Evolutionary conservation across 2,329 filamentous ascomycete genomes (phyloP).

Genomic region (Phaeosphaeria sp.): DNA sequence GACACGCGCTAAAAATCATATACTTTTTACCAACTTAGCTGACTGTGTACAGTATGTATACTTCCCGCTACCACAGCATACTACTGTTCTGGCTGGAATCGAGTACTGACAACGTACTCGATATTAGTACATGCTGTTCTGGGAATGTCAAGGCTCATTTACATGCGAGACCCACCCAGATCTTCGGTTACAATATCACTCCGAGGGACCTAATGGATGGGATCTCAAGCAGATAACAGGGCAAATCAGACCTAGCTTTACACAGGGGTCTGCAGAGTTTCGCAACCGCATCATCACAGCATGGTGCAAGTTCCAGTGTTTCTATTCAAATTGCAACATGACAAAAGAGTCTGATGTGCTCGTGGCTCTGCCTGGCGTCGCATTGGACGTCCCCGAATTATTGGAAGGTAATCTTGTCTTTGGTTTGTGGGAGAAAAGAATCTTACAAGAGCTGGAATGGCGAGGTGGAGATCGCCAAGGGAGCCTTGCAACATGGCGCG

Average conservation of each 20-base stretch:
- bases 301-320: background rate
- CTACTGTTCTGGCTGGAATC: too few species aligned
- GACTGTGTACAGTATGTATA: too few species aligned
- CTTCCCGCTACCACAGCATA: too few species aligned
- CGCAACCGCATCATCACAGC: background rate
- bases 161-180: background rate
- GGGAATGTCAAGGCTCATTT: conserved; percentile 14
- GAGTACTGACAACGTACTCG: too few species aligned
- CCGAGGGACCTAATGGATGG: background rate
- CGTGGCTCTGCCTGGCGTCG: conserved; percentile 10
- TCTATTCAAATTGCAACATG: conserved; percentile 3
- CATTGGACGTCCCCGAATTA: background rate
- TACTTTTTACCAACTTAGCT: too few species aligned
- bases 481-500: background rate
- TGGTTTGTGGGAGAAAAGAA: conserved; percentile 7
- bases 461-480: background rate
- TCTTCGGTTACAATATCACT: background rate
- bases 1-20: too few species aligned
- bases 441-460: conserved; percentile 7
- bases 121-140: too few species aligned
- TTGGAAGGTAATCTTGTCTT: conserved; percentile 8
- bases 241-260: background rate
- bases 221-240: background rate
- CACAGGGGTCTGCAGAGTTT: background rate
- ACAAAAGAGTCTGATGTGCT: conserved; percentile 13